These are phyloP conservation scores for Castanea sativa DNA, from an alignment of 306 rosid species.

Conservation along the genomic window DNA sequence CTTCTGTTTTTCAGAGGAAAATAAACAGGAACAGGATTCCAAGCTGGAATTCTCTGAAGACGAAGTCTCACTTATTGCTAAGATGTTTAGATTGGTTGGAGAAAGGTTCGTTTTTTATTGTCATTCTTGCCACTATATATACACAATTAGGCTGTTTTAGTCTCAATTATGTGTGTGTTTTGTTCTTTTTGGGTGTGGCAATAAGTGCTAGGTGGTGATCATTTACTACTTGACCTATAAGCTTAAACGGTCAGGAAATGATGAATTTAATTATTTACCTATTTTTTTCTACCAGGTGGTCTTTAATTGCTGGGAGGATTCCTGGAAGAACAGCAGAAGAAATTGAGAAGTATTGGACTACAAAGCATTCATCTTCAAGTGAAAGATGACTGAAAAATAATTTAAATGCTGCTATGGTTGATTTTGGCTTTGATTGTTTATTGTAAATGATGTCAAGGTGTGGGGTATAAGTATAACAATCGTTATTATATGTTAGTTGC, in stretches of 20 bases:
- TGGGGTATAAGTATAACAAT: too few relatives aligned
- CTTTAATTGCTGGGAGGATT: constrained; percentile 34
- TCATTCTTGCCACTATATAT: too few relatives aligned
- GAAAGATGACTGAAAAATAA: neutral
- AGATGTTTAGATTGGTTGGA: constrained; percentile 28
- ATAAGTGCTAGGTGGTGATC: too few relatives aligned
- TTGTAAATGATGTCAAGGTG: too few relatives aligned
- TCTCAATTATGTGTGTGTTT: too few relatives aligned
- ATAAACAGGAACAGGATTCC: neutral
- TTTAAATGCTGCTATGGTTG: neutral
- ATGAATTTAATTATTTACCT: too few relatives aligned
- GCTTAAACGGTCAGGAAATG: too few relatives aligned
- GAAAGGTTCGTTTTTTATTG: constrained; percentile 1
- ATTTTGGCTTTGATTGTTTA: too few relatives aligned
- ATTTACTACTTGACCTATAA: too few relatives aligned
- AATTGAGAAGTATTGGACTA: constrained; percentile 31
- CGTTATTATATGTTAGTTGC: neutral
- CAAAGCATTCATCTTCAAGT: neutral
- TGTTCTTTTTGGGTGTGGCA: too few relatives aligned
- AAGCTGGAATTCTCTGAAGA: constrained; percentile 12
- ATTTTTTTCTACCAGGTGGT: constrained; percentile 12
- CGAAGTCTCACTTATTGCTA: constrained; percentile 21
- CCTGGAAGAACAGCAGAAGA: constrained; percentile 34
- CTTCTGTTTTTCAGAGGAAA: neutral
- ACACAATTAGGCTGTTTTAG: too few relatives aligned